These are phyloP conservation scores for Aspergillus japonicus DNA, from an alignment of 2,329 filamentous ascomycete genomes.

Conservation along the genomic window DNA sequence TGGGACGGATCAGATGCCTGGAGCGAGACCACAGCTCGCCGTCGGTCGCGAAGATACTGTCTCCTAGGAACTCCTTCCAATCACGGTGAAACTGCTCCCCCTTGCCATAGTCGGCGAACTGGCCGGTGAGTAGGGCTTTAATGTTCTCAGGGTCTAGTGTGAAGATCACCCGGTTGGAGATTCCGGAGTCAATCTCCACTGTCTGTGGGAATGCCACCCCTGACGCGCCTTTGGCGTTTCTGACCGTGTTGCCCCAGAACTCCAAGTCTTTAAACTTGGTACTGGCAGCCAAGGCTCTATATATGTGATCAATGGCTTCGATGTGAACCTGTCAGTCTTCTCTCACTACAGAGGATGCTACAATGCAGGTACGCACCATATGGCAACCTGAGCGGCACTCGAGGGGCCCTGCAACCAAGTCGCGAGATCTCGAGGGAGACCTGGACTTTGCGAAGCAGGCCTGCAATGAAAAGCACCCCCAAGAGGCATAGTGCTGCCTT, in stretches of 20 bases:
- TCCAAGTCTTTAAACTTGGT: slow-evolving; percentile 58
- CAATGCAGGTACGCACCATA: slow-evolving; percentile 29
- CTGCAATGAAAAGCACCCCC: slow-evolving; percentile 41
- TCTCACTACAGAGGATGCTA: background rate
- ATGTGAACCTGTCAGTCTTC: slow-evolving; percentile 6
- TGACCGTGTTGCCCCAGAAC: slow-evolving; percentile 60
- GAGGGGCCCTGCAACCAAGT: slow-evolving; percentile 38
- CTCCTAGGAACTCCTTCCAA: slow-evolving; percentile 78
- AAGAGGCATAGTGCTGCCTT: slow-evolving; percentile 40
- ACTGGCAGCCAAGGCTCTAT: slow-evolving; percentile 54
- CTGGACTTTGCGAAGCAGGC: slow-evolving; percentile 29
- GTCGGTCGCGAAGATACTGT: slow-evolving; percentile 81
- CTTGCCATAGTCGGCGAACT: slow-evolving; percentile 85
- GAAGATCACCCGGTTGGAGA: slow-evolving; percentile 60
- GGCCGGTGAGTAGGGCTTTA: slow-evolving; percentile 83
- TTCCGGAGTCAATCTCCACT: slow-evolving; percentile 30
- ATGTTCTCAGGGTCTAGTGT: slow-evolving; percentile 86
- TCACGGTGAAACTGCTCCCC: slow-evolving; percentile 68
- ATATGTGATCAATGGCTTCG: slow-evolving; percentile 66
- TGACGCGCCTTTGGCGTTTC: slow-evolving; percentile 32
- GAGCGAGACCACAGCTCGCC: slow-evolving; percentile 75
- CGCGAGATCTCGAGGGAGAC: slow-evolving; percentile 30
- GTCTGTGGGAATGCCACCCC: slow-evolving; percentile 23
- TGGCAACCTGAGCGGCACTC: slow-evolving; percentile 35
- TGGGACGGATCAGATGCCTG: slow-evolving; percentile 80